Evolutionary conservation across 2,329 filamentous ascomycete species (phyloP), one percentile per base, ranked within the genome.

Genomic region (Cladobotryum mycophilum): DNA sequence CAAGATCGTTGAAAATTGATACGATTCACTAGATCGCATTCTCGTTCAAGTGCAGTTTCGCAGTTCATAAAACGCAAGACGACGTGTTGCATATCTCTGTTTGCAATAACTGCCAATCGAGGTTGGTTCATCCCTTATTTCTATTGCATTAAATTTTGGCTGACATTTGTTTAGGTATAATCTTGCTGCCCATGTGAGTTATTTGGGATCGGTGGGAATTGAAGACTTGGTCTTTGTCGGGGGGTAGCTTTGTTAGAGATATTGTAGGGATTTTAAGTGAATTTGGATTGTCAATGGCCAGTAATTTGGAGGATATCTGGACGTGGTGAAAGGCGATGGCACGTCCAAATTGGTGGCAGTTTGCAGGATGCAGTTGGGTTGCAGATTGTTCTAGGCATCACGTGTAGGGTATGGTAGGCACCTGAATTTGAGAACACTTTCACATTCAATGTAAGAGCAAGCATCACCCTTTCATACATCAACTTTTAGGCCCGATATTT

Each of bases 1-100:
- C 6, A 54, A 53, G 1, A 53, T 60, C 14, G 33, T 14, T 22
- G 51, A 53, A 4, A 15, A 20, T 22, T 13, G 40, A 18, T 42
- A 22, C 12, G 20, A 3, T 42, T 8, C 17, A 18, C 3, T 7
- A n/a, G 36, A n/a, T 7, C 1, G 36, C 5, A 17, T 17, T 38
- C 11, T n/a, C 12, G 17, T 17, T n/a, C 17, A n/a, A n/a, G 36
- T n/a, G 36, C 36, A 4, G 14, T n/a, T 8, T 38, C 7, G 13
- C 6, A 3, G 36, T 30, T 30, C 25, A 30, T 30, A 11, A 11
- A 4, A 30, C 25, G 6, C 25, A 11, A 30, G 6, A 30, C 9
- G 6, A 11, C 3, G 25, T 30, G 25, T 30, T 30, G 25, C 25
- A 30, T 30, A 30, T 30, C 4, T 30, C 25, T 30, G 9, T 30